phyloP scores from a whole-genome alignment of 768 basidiomycete genomes.

The Krasilnikovozyma curviuscula region DNA sequence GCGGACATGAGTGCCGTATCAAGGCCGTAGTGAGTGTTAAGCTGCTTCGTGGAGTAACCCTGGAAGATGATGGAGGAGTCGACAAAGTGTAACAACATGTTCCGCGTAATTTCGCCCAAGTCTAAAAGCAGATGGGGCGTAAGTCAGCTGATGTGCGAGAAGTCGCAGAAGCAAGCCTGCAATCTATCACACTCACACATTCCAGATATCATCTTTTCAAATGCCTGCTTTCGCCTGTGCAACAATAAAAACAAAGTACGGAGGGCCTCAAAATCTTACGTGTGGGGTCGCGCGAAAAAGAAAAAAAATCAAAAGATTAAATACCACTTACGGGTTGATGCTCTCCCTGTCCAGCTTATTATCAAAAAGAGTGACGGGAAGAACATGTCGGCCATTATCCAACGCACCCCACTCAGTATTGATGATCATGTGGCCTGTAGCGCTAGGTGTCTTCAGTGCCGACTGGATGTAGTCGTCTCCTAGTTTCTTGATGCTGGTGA shows the following conservation, averaged over 20 bases:
- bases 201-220: constrained; percentile 95
- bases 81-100: constrained; percentile 60
- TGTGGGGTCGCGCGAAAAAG: neutral
- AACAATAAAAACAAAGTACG: neutral
- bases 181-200: constrained; percentile 39
- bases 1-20: constrained; percentile 84
- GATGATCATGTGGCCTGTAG: constrained; percentile 55
- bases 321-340: constrained; percentile 51
- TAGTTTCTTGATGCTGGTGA: constrained; percentile 68
- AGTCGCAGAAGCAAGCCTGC: neutral
- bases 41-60: constrained; percentile 46
- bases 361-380: constrained; percentile 78
- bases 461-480: constrained; percentile 36
- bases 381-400: constrained; percentile 65
- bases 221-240: constrained; percentile 51
- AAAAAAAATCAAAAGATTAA: neutral
- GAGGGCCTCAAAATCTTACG: neutral
- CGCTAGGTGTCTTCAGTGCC: constrained; percentile 27
- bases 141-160: neutral
- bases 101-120: constrained; percentile 79
- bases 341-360: constrained; percentile 78
- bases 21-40: constrained; percentile 85
- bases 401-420: constrained; percentile 99
- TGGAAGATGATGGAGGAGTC: constrained; percentile 54
- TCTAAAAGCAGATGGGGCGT: constrained; percentile 25